Percentiles rank a stretch among this genome's conserved stretches.
Evolutionary conservation across 768 basidiomycete genomes (phyloP).

Genomic region (Trametopsis cervina): DNA sequence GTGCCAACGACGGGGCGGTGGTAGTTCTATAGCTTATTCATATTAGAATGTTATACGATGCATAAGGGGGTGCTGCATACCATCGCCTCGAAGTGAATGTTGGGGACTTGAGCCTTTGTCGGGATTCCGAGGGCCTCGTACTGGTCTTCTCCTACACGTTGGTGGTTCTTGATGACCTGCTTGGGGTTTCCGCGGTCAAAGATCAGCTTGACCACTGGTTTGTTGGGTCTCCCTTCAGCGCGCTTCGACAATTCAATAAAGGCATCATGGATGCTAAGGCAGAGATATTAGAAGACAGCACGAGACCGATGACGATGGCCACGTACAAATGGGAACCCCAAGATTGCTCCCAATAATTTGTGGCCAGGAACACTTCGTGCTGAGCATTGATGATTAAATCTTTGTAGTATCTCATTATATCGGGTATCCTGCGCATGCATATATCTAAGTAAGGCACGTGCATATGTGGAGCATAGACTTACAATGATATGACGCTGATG

Average conservation of each 20-base stretch:
- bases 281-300: too few species aligned
- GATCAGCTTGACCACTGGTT: slow-evolving; percentile 58
- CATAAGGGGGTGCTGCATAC: background rate
- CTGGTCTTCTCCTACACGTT: slow-evolving; percentile 36
- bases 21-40: slow-evolving; percentile 5
- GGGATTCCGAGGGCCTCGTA: slow-evolving; percentile 24
- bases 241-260: slow-evolving; percentile 45
- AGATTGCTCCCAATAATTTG: slow-evolving; percentile 50
- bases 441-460: background rate
- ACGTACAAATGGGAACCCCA: slow-evolving; percentile 23
- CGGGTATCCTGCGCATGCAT: slow-evolving; percentile 42
- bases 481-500: slow-evolving; percentile 52
- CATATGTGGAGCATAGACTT: slow-evolving; percentile 13
- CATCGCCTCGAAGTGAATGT: slow-evolving; percentile 11
- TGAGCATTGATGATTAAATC: slow-evolving; percentile 55
- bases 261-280: slow-evolving; percentile 31
- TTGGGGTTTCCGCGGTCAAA: slow-evolving; percentile 62
- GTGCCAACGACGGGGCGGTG: slow-evolving; percentile 46
- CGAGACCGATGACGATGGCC: slow-evolving; percentile 16
- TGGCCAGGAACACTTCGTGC: slow-evolving; percentile 60
- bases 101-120: slow-evolving; percentile 22
- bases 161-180: slow-evolving; percentile 42
- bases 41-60: background rate
- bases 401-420: slow-evolving; percentile 66
- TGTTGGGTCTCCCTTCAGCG: slow-evolving; percentile 35